These are phyloP conservation scores for Colletotrichum chrysophilum DNA, from an alignment of 2,329 filamentous ascomycete genomes.

Conservation along the genomic window DNA sequence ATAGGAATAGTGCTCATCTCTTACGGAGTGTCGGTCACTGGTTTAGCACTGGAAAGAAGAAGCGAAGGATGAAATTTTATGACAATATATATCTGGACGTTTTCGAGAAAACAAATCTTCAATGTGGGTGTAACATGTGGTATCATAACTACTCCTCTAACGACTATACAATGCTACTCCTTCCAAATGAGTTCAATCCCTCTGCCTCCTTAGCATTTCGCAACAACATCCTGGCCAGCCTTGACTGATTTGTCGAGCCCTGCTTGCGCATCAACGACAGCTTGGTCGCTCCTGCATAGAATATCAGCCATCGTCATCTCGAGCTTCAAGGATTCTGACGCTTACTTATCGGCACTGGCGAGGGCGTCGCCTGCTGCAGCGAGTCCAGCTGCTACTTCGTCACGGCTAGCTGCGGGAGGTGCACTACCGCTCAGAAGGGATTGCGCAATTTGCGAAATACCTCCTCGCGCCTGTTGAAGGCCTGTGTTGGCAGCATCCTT, in stretches of 20 bases:
- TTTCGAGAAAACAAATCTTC: background rate
- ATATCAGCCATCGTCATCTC: background rate
- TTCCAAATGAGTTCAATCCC: background rate
- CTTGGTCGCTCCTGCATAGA: background rate
- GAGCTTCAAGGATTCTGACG: background rate
- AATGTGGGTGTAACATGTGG: background rate
- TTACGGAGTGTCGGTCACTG: background rate
- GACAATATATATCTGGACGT: background rate
- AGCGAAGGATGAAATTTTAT: background rate
- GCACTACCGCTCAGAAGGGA: background rate
- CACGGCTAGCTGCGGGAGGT: background rate
- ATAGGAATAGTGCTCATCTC: rapidly evolving
- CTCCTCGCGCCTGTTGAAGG: background rate
- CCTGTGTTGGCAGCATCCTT: background rate
- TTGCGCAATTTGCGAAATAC: background rate
- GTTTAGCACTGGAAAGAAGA: background rate
- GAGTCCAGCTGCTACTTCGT: background rate
- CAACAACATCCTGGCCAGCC: background rate
- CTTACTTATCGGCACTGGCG: background rate
- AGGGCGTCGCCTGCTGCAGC: background rate
- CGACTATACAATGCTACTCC: background rate
- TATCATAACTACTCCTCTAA: background rate
- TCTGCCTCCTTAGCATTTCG: background rate
- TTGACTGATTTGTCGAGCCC: background rate
- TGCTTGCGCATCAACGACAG: background rate